phyloP scores from a whole-genome alignment of 352 stramenopile species.

The Phytophthora gonapodyides region DNA sequence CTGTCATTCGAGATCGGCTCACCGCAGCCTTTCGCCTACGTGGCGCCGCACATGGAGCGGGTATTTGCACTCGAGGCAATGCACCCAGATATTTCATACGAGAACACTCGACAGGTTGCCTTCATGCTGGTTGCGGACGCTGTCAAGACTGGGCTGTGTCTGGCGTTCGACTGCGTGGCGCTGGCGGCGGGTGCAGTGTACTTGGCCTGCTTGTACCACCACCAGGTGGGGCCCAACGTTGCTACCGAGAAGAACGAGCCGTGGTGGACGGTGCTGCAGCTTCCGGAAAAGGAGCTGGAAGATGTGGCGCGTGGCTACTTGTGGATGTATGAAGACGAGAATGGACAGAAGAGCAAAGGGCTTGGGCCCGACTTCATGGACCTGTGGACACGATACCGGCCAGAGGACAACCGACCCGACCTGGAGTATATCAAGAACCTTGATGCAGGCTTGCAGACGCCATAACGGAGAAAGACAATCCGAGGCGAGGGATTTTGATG shows the following conservation, averaged over 20 bases:
- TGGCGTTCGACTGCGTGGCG: slow-evolving; percentile 58
- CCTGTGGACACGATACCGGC: slow-evolving; percentile 59
- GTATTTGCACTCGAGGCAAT: slow-evolving; percentile 66
- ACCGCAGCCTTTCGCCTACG: slow-evolving; percentile 70
- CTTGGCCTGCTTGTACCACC: slow-evolving; percentile 66
- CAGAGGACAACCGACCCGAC: slow-evolving; percentile 59
- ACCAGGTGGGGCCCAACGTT: slow-evolving; percentile 58
- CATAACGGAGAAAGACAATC: slow-evolving; percentile 14
- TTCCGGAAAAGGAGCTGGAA: slow-evolving; percentile 59
- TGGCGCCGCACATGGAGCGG: slow-evolving; percentile 53
- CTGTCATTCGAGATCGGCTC: slow-evolving; percentile 75
- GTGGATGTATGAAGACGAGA: slow-evolving; percentile 70
- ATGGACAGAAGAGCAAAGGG: slow-evolving; percentile 30
- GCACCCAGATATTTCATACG: slow-evolving; percentile 52
- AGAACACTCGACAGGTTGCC: slow-evolving; percentile 49
- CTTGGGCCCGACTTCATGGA: slow-evolving; percentile 55
- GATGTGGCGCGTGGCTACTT: slow-evolving; percentile 60
- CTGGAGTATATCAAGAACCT: slow-evolving; percentile 64
- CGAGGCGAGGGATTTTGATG: slow-evolving; percentile 1
- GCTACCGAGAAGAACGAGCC: slow-evolving; percentile 64
- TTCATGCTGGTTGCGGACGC: slow-evolving; percentile 68
- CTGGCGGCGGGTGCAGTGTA: slow-evolving; percentile 74
- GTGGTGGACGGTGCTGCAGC: slow-evolving; percentile 69
- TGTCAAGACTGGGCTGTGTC: slow-evolving; percentile 53
- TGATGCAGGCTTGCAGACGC: slow-evolving; percentile 51